phyloP scores from a whole-genome alignment of 257 asterid genomes.

The Anisodus acutangulus region DNA sequence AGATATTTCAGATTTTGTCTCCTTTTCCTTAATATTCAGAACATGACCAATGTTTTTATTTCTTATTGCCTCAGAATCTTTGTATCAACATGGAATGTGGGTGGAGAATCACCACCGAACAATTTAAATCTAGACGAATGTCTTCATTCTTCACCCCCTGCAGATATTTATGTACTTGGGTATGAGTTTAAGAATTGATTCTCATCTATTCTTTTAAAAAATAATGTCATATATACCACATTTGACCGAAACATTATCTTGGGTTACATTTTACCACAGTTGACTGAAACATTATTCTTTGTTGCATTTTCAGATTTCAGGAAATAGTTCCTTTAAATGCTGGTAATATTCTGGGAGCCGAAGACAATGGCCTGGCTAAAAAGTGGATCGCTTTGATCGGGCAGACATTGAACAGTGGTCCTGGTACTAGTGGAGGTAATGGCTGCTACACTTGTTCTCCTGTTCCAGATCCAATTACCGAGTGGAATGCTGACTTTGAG shows the following conservation, averaged over 20 bases:
- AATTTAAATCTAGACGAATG: conserved; percentile 37
- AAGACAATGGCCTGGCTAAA: conserved; percentile 65
- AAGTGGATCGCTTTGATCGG: conserved; percentile 73
- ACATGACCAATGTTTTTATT: neutral
- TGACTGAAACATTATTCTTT: neutral
- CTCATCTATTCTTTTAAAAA: conserved; percentile 8
- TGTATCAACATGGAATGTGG: conserved; percentile 44
- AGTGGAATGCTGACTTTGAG: conserved; percentile 84
- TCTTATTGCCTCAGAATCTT: conserved; percentile 35
- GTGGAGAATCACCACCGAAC: conserved; percentile 36
- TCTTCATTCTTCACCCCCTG: conserved; percentile 38
- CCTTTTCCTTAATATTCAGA: neutral
- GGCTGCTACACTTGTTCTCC: conserved; percentile 70
- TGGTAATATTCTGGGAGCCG: conserved; percentile 78
- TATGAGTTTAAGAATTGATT: neutral
- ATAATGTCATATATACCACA: neutral
- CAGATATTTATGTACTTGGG: conserved; percentile 45
- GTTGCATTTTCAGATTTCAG: conserved; percentile 62
- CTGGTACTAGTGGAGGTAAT: conserved; percentile 57
- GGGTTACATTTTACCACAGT: neutral
- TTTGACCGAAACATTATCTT: neutral
- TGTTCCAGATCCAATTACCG: conserved; percentile 73
- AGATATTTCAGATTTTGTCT: neutral
- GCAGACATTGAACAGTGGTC: conserved; percentile 67
- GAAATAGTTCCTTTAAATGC: conserved; percentile 91